These are phyloP conservation scores for Thelonectria discophora DNA, from an alignment of 2,329 filamentous ascomycete genomes.

Conservation along the genomic window DNA sequence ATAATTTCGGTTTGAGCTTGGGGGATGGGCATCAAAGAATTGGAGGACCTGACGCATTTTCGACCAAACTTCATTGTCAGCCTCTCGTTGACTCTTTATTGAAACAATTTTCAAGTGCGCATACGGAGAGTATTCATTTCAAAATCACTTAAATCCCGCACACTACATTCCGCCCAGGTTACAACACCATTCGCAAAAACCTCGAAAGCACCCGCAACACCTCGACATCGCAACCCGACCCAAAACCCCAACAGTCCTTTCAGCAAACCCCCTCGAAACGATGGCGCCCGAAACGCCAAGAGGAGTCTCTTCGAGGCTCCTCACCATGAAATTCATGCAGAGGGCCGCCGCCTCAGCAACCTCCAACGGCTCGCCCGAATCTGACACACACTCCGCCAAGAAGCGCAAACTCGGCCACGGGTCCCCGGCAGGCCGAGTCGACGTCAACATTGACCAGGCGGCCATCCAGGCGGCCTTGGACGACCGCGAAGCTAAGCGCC, in stretches of 20 bases:
- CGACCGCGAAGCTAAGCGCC: constrained; percentile 72
- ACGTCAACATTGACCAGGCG: constrained; percentile 61
- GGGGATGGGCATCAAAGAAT: too few species aligned
- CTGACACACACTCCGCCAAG: constrained; percentile 66
- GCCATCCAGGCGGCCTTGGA: constrained; percentile 71
- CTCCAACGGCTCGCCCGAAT: constrained; percentile 54
- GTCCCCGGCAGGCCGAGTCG: constrained; percentile 49
- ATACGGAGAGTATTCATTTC: too few species aligned
- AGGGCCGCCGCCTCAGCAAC: constrained; percentile 73
- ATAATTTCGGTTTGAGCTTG: constrained; percentile 28
- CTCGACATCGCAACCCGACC: not conserved
- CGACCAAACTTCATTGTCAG: too few species aligned
- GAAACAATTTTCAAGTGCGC: too few species aligned
- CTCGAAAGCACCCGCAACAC: not conserved
- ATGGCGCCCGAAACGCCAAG: constrained; percentile 65
- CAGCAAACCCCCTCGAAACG: constrained; percentile 3
- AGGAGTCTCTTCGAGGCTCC: constrained; percentile 84
- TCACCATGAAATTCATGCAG: constrained; percentile 99
- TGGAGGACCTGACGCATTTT: too few species aligned
- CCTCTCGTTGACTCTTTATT: too few species aligned
- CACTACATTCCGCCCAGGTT: too few species aligned
- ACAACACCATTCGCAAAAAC: too few species aligned
- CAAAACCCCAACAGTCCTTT: not conserved
- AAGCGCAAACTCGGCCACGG: constrained; percentile 63
- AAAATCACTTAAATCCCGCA: too few species aligned